Evolutionary conservation across 2,329 filamentous ascomycete genomes (phyloP), one percentile per base, ranked within the genome.

Genomic region (Exophiala lecanii-corni): DNA sequence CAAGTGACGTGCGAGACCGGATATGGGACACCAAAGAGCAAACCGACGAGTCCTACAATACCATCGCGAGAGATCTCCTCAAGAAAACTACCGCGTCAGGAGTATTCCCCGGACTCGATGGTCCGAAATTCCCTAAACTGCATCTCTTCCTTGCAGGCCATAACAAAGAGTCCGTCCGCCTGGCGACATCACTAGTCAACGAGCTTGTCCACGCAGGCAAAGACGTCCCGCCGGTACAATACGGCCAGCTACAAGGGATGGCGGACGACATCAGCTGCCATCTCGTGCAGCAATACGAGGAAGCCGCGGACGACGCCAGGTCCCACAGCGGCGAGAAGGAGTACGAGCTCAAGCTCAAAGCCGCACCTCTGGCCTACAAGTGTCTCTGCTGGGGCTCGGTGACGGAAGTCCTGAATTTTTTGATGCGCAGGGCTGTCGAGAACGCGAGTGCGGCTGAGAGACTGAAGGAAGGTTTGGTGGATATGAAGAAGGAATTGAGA

Each of bases 231-330:
- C 64, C 78, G 2, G 66, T 35, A 5, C 9, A 68, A 23, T 89
- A 86, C 62, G 85, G 86, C 2, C 89, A 95, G 67, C 76, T 96
- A 1, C 85, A 91, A 69, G 89, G 91, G 33, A 97, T 97, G 91
- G 91, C 91, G 2, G 91, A 96, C 55, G 89, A 96, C 61, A 81
- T 96, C 40, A 88, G 83, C 46, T 74, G 75, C 52, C 68, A 72
- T 20, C 65, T 79, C 4, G 10, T 42, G 20, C 63, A 63, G 35
- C 23, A 25, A 16, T 20, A 25, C 25, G 40, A 43, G 21, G 17
- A 30, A 4, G 17, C 17, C 10, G 19, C 16, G 13, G 4, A 20
- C 13, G 18, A 35, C n/a, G 15, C 18, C 4, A 18, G 18, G 15
- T 12, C 17, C 6, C 33, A 35, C 33, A 35, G n/a, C 6, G 16